Evolutionary conservation across 805 yeast species (phyloP), one percentile per base, ranked within the genome.

Genomic region (Suhomyces sp.): DNA sequence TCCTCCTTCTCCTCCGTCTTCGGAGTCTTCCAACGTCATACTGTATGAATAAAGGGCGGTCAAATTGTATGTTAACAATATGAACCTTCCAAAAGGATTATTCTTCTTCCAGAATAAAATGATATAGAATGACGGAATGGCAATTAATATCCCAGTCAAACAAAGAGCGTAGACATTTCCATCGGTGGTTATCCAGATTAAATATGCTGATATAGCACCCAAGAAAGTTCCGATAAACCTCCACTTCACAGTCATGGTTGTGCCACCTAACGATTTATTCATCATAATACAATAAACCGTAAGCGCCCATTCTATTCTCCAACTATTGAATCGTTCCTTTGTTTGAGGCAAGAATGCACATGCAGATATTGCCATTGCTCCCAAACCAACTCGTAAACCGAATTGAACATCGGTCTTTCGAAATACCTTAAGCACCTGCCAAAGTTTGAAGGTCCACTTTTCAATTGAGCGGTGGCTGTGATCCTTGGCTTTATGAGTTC

Each of bases 271-370:
- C 1, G 90, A 81, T 49, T 84, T 84, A 47, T 82, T 83, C 91
- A 86, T 85, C 65, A 86, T 83, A 36, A 86, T 81, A 47, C 86
- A 79, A 47, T 78, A 86, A 0, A 88, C 80, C n/a, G 83, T 84
- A 24, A 86, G 59, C 0, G 88, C 80, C 95, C 95, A 86, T 54
- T 86, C 95, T 11, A 83, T 82, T 44, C 90, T 62, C 88, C 87
- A 84, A 26, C 66, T 70, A 30, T 63, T 70, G 48, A 85, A 87
- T 1, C 53, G 42, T 4, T 66, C 64, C 33, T 79, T 66, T 0
- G 88, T 76, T 9, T 54, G 51, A 2, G 81, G 79, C 18, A 76
- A 50, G 47, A 78, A 85, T 2, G 95, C 95, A 36, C 87, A 78
- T 0, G 75, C 46, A 0, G 88, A 79, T 19, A 86, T 60, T 4